A percentile compares a stretch with the other conserved stretches of the same genome.
These are phyloP conservation scores for Chaetothyriales sp. DNA, from an alignment of 2,329 filamentous ascomycete genomes.

Conservation along the genomic window DNA sequence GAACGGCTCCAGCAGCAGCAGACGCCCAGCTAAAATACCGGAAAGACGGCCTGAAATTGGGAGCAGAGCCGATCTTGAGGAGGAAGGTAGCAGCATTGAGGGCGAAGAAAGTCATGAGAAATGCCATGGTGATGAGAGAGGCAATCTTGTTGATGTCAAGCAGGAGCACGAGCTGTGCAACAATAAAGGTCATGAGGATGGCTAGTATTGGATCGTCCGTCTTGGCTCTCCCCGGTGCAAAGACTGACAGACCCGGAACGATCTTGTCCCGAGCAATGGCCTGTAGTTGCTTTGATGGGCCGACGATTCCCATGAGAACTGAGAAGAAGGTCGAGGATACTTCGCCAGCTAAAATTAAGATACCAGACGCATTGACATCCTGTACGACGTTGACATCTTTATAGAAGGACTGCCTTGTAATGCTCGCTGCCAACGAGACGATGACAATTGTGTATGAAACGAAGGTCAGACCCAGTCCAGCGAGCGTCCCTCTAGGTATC, in stretches of 20 bases:
- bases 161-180: slow-evolving; percentile 68
- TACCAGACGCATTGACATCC: slow-evolving; percentile 61
- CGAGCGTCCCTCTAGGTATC: slow-evolving; percentile 72
- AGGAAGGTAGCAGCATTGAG: slow-evolving; percentile 81
- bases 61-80: slow-evolving; percentile 72
- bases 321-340: slow-evolving; percentile 75
- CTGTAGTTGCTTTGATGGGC: slow-evolving; percentile 70
- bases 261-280: slow-evolving; percentile 68
- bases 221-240: slow-evolving; percentile 58
- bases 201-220: slow-evolving; percentile 64
- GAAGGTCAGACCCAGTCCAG: slow-evolving; percentile 63
- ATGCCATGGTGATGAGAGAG: slow-evolving; percentile 80
- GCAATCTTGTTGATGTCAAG: slow-evolving; percentile 80
- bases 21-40: slow-evolving; percentile 83
- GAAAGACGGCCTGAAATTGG: slow-evolving; percentile 79
- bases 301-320: slow-evolving; percentile 74
- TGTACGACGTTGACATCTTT: slow-evolving; percentile 67
- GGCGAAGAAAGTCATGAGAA: slow-evolving; percentile 82
- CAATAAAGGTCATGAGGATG: slow-evolving; percentile 59
- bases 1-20: slow-evolving; percentile 58
- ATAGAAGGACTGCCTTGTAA: slow-evolving; percentile 60
- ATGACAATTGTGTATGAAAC: slow-evolving; percentile 63
- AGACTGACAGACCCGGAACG: slow-evolving; percentile 60
- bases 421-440: slow-evolving; percentile 61
- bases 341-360: slow-evolving; percentile 65